Conservation (phyloP, 257 asterid genomes). For the Lithospermum erythrorhizon region DNA sequence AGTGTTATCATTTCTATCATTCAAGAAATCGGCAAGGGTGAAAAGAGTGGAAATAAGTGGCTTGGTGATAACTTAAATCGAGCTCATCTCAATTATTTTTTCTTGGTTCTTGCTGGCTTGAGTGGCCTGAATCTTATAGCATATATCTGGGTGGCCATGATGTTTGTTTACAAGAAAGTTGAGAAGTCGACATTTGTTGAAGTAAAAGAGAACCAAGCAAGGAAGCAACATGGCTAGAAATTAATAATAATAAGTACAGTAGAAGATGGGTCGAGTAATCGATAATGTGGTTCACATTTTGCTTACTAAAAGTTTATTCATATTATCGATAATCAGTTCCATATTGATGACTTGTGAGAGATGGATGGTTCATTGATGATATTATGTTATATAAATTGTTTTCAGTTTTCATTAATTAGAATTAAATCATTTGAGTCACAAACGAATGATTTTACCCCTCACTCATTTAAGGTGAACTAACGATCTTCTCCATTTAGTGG, state of each 20-base stretch:
- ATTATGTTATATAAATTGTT: too few species aligned
- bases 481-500: too few species aligned
- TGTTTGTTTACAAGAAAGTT: slow-evolving; percentile 6
- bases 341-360: too few species aligned
- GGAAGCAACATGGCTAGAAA: not conserved
- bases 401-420: too few species aligned
- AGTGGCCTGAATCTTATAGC: slow-evolving; percentile 14
- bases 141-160: slow-evolving; percentile 1
- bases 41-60: slow-evolving; percentile 22
- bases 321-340: too few species aligned
- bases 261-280: too few species aligned
- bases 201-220: not conserved
- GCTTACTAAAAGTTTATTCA: too few species aligned
- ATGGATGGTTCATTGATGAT: too few species aligned
- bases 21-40: slow-evolving; percentile 21
- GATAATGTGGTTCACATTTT: not conserved
- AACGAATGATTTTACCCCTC: too few species aligned
- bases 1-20: slow-evolving; percentile 27
- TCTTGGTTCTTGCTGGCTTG: slow-evolving; percentile 41
- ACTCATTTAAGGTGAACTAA: too few species aligned
- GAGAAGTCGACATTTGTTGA: not conserved
- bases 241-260: too few species aligned
- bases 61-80: slow-evolving; percentile 38
- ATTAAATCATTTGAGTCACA: too few species aligned
- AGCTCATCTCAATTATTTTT: slow-evolving; percentile 30